Percentiles rank a stretch among this genome's conserved stretches.
Evolutionary conservation across 225 moss, liverwort and hornwort species (phyloP).

Genomic region (Marchantia polymorpha): DNA sequence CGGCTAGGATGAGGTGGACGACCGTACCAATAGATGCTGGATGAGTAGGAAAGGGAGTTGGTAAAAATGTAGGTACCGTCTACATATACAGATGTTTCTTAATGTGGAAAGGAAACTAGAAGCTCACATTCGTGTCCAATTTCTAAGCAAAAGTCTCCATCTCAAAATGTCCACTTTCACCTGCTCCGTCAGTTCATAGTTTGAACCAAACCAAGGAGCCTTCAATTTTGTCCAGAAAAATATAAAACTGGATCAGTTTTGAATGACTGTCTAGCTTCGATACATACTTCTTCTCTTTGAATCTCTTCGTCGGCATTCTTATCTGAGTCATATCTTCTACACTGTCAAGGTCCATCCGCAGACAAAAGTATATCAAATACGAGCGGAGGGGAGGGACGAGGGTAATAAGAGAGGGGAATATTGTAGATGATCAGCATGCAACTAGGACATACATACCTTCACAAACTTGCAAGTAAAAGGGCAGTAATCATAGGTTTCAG

Average conservation of each 20-base stretch:
- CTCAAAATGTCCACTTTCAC: slow-evolving; percentile 15
- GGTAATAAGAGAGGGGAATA: background rate
- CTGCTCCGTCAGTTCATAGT: slow-evolving; percentile 2
- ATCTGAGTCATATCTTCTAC: background rate
- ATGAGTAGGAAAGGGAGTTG: background rate
- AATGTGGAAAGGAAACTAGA: background rate
- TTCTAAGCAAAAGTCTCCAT: slow-evolving; percentile 1
- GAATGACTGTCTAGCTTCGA: background rate
- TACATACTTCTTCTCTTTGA: background rate
- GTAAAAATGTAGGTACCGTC: background rate
- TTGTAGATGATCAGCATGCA: background rate
- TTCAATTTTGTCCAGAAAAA: background rate
- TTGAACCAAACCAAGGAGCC: slow-evolving; percentile 3
- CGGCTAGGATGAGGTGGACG: background rate
- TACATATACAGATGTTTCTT: background rate
- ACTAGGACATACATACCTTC: background rate
- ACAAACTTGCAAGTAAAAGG: background rate
- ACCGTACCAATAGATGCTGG: background rate
- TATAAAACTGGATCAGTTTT: background rate
- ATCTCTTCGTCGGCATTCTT: background rate
- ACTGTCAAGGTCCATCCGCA: background rate
- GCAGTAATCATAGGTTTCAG: background rate
- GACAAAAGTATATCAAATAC: background rate
- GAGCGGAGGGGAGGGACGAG: background rate
- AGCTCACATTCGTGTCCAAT: slow-evolving; percentile 1